These are phyloP conservation scores for Magnaporthiopsis incrustans DNA, from an alignment of 2,329 filamentous ascomycete species.

Conservation along the genomic window DNA sequence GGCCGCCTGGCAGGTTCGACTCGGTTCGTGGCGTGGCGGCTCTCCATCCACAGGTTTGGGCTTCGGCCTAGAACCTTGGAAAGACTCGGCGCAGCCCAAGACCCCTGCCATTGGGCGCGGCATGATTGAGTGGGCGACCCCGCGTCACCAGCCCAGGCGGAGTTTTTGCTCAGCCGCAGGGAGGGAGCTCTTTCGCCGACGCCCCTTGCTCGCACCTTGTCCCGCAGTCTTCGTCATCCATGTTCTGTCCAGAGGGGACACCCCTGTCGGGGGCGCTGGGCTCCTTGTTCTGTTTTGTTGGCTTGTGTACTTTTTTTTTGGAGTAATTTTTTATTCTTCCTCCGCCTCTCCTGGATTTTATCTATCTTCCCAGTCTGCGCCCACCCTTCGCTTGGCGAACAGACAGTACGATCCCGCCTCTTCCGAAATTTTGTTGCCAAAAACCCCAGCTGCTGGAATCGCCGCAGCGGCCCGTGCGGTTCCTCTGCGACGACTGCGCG, in stretches of 20 bases:
- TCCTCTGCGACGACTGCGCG: not conserved
- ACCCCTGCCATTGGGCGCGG: not conserved
- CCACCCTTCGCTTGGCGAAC: not conserved
- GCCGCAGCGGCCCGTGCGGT: not conserved
- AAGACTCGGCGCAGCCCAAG: too few species aligned
- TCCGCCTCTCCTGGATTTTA: not conserved
- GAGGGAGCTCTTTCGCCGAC: not conserved
- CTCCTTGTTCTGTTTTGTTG: not conserved
- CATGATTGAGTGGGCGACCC: not conserved
- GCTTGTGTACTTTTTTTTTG: not conserved
- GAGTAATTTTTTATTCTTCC: not conserved
- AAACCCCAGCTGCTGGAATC: not conserved
- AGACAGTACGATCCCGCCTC: not conserved
- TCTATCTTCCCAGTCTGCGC: not conserved
- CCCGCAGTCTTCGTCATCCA: not conserved
- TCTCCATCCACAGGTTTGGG: not conserved
- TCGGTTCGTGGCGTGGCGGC: not conserved
- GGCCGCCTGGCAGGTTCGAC: too few species aligned
- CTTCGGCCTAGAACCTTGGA: not conserved
- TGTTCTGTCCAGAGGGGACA: not conserved
- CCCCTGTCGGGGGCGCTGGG: too few species aligned
- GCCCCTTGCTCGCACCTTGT: not conserved
- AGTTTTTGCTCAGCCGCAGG: not conserved
- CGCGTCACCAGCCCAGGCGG: not conserved
- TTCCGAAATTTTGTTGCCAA: not conserved